phyloP scores from a whole-genome alignment of 2,329 filamentous ascomycete species.

The Didymella pomorum region DNA sequence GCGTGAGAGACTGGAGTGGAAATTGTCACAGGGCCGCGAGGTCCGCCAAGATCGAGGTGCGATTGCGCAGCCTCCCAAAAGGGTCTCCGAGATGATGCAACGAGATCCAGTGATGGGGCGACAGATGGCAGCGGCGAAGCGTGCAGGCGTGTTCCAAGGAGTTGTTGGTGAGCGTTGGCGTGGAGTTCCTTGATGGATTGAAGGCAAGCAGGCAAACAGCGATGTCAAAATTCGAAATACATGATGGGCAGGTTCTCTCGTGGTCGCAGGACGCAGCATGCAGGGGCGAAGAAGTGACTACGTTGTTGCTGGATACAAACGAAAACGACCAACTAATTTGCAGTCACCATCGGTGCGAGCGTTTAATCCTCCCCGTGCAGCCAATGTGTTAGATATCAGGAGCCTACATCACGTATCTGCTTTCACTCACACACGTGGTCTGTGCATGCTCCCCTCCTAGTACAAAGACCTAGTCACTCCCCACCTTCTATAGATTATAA shows the following conservation, averaged over 20 bases:
- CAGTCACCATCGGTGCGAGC: background rate
- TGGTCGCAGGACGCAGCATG: background rate
- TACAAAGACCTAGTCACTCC: too few species aligned
- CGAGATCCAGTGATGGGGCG: background rate
- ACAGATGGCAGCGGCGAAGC: background rate
- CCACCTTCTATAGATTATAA: too few species aligned
- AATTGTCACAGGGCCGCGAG: too few species aligned
- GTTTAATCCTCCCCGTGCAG: background rate
- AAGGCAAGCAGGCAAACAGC: background rate
- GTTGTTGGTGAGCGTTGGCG: background rate
- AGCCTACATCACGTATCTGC: too few species aligned
- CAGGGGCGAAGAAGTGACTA: background rate
- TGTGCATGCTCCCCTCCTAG: too few species aligned
- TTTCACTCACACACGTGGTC: too few species aligned
- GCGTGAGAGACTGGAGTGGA: constrained; percentile 6
- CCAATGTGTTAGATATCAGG: too few species aligned
- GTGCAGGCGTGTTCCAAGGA: background rate
- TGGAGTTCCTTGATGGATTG: background rate
- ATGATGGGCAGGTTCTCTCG: background rate
- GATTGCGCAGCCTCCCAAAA: background rate
- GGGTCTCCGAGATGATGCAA: background rate
- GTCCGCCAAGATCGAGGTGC: background rate
- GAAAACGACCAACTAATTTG: constrained; percentile 4
- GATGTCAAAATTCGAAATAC: background rate
- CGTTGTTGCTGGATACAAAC: constrained; percentile 6